Percentiles rank a stretch among this genome's conserved stretches.
Conservation (phyloP, 2,329 filamentous ascomycete genomes). For the Claviceps monticola region DNA sequence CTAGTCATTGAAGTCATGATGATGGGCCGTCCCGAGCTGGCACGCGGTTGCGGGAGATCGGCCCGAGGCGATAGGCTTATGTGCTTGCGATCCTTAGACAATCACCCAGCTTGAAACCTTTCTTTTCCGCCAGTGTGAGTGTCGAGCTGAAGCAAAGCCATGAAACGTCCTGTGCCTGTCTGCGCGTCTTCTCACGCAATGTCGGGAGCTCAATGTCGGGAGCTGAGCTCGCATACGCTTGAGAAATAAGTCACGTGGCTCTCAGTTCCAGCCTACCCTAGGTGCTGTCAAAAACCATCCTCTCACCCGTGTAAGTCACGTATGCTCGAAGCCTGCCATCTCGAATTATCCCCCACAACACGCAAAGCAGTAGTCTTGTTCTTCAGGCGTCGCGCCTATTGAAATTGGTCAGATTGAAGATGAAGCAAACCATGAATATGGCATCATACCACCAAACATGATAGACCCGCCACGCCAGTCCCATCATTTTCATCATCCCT, state of each 20-base stretch:
- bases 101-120: neutral
- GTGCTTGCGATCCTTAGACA: neutral
- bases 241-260: neutral
- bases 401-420: neutral
- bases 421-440: neutral
- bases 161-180: neutral
- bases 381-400: neutral
- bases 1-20: conserved; percentile 20
- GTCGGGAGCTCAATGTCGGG: conserved; percentile 1
- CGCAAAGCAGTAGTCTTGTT: neutral
- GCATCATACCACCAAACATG: neutral
- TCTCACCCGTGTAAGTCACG: neutral
- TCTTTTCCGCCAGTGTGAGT: neutral
- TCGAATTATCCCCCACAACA: neutral
- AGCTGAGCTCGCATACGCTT: neutral
- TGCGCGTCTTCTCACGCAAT: neutral
- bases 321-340: neutral
- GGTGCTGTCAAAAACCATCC: no score
- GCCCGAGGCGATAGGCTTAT: neutral
- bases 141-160: neutral
- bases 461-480: neutral
- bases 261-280: neutral
- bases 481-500: neutral
- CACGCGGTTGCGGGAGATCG: conserved; percentile 2
- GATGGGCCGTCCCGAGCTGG: conserved; percentile 3